phyloP scores from a whole-genome alignment of 2,329 filamentous ascomycete genomes.

The Pseudogymnoascus sp. region DNA sequence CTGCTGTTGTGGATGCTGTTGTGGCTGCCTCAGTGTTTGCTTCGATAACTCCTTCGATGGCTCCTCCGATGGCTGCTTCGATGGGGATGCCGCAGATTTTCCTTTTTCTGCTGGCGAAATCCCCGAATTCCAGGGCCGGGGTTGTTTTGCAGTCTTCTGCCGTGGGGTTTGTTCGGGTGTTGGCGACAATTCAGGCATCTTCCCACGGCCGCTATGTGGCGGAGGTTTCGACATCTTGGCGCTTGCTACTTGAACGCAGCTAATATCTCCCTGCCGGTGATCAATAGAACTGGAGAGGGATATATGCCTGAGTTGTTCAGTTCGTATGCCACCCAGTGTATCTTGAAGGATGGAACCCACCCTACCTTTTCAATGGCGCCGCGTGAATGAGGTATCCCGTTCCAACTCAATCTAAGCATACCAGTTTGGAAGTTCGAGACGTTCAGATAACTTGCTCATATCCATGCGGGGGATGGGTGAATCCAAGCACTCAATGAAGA shows the following conservation, averaged over 20 bases:
- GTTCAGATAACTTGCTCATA: neutral
- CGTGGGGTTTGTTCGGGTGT: neutral
- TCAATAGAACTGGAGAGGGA: neutral
- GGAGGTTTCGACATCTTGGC: neutral
- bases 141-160: neutral
- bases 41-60: neutral
- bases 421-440: neutral
- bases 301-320: neutral
- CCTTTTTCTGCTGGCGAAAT: neutral
- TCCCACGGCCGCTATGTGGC: neutral
- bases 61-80: neutral
- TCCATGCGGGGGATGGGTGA: neutral
- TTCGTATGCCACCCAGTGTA: neutral
- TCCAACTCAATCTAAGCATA: neutral
- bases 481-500: neutral
- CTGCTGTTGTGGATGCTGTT: neutral
- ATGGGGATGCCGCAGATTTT: neutral
- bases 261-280: neutral
- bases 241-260: neutral
- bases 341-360: neutral
- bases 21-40: neutral
- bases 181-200: neutral
- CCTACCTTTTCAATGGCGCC: neutral
- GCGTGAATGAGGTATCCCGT: neutral
- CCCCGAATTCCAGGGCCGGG: neutral